A percentile compares a stretch with the other conserved stretches of the same genome.
Conservation (phyloP, 352 stramenopile species). For the Pythium dissimile region DNA sequence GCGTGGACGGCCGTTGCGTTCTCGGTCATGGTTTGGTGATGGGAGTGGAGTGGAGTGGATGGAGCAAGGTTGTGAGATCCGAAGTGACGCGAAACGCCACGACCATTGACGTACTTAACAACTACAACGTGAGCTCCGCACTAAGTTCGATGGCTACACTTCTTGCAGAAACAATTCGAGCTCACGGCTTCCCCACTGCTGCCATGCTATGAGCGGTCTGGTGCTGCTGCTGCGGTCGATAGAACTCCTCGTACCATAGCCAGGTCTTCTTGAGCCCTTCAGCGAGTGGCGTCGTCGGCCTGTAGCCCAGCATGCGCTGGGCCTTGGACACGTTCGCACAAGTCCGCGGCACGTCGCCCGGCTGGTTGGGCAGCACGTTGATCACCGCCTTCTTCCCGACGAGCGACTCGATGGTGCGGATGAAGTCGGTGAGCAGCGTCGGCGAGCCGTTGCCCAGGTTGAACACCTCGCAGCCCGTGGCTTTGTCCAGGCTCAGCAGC, state of each 20-base stretch:
- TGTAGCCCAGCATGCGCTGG: constrained; percentile 90
- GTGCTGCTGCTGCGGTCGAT: constrained; percentile 91
- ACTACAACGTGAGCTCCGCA: background rate
- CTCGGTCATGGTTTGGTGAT: background rate
- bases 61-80: constrained; percentile 1
- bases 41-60: background rate
- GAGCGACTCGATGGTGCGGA: constrained; percentile 92
- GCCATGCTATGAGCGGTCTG: constrained; percentile 9
- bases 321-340: constrained; percentile 96
- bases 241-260: constrained; percentile 89
- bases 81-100: constrained; percentile 14
- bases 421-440: constrained; percentile 93
- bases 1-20: constrained; percentile 7
- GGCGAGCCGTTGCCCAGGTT: constrained; percentile 95
- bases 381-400: constrained; percentile 93
- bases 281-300: constrained; percentile 90
- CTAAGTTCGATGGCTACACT: constrained; percentile 23
- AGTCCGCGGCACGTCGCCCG: constrained; percentile 95
- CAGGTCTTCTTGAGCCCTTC: constrained; percentile 93
- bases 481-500: constrained; percentile 65
- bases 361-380: constrained; percentile 92
- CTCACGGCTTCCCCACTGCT: constrained; percentile 79
- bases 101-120: constrained; percentile 13
- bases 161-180: constrained; percentile 93
- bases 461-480: constrained; percentile 91